Evolutionary conservation across 306 rosid genomes (phyloP).

Genomic region (Prunus fruticosa): DNA sequence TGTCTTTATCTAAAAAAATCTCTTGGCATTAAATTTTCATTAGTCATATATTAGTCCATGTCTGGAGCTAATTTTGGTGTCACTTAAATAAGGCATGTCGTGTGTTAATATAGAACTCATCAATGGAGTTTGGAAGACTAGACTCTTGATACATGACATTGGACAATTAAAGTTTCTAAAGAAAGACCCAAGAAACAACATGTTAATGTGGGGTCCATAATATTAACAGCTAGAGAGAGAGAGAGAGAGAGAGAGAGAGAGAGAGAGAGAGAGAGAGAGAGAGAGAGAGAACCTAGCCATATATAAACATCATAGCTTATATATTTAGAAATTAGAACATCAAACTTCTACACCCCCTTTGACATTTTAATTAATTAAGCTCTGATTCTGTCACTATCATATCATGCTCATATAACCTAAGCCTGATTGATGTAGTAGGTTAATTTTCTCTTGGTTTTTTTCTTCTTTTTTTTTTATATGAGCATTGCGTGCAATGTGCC

Average conservation of each 20-base stretch:
- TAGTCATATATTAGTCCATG: neutral
- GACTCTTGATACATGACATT: neutral
- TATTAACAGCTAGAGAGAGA: too few species aligned
- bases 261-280: neutral
- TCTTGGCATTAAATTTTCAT: too few species aligned
- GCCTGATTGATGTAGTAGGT: constrained; percentile 29
- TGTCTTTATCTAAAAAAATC: too few species aligned
- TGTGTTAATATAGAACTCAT: neutral
- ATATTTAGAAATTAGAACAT: constrained; percentile 6
- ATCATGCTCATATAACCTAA: constrained; percentile 34
- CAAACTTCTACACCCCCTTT: constrained; percentile 12
- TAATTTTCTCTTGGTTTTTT: neutral
- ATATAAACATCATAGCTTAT: constrained; percentile 26
- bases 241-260: too few species aligned
- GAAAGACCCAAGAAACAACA: too few species aligned
- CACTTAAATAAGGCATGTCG: neutral
- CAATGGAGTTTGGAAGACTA: neutral
- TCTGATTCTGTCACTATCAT: constrained; percentile 13
- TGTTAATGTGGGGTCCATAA: too few species aligned
- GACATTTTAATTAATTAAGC: constrained; percentile 13
- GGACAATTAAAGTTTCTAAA: too few species aligned
- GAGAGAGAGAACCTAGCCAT: neutral
- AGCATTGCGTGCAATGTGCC: constrained; percentile 7
- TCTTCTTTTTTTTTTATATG: too few species aligned
- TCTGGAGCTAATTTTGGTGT: neutral